Evolutionary conservation across 768 basidiomycete genomes (phyloP).

Genomic region (Leccinum rimulosum): DNA sequence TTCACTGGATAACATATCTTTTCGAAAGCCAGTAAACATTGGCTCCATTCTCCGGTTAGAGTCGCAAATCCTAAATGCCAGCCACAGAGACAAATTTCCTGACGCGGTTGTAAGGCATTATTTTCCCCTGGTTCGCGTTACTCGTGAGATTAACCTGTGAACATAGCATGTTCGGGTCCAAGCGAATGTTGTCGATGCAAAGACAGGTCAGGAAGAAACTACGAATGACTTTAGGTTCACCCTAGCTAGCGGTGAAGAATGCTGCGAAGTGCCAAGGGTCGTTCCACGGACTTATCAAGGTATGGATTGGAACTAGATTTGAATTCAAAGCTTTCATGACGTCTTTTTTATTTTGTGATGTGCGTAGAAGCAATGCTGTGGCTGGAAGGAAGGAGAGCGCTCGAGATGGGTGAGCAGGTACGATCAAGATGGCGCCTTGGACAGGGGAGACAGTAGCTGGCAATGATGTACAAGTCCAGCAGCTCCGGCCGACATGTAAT

Average conservation of each 20-base stretch:
- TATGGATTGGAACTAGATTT: conserved; percentile 16
- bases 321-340: background rate
- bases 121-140: background rate
- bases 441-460: conserved; percentile 1
- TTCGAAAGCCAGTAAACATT: conserved; percentile 78
- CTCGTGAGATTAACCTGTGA: background rate
- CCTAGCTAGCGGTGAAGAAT: conserved; percentile 50
- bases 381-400: conserved; percentile 73
- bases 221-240: conserved; percentile 81
- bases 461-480: background rate
- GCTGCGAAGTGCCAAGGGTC: conserved; percentile 39
- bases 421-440: conserved; percentile 32
- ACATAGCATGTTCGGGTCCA: conserved; percentile 66
- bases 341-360: conserved; percentile 1
- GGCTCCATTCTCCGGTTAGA: conserved; percentile 76
- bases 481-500: no score
- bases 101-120: conserved; percentile 51
- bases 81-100: conserved; percentile 29
- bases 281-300: conserved; percentile 73
- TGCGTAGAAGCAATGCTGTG: conserved; percentile 77
- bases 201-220: conserved; percentile 59
- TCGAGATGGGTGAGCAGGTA: conserved; percentile 70
- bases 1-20: conserved; percentile 77
- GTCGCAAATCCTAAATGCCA: conserved; percentile 64
- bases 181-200: conserved; percentile 69